These are phyloP conservation scores for Alternaria rosae DNA, from an alignment of 2,329 filamentous ascomycete genomes.

Conservation along the genomic window DNA sequence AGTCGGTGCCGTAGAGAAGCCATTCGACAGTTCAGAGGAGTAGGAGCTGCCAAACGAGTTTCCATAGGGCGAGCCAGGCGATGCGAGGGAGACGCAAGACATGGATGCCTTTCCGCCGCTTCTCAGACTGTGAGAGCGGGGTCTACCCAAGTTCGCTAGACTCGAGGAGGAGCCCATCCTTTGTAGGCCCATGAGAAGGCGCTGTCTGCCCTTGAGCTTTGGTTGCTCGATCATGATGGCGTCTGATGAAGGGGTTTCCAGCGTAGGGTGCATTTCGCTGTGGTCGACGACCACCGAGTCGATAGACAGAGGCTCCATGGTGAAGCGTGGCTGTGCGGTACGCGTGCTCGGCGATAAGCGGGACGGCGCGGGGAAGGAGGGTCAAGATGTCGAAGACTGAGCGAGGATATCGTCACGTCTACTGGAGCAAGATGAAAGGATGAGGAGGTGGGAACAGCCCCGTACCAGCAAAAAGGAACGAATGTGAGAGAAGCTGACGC, in stretches of 20 bases:
- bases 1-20: conserved; percentile 63
- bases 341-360: conserved; percentile 10
- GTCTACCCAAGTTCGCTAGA: conserved; percentile 68
- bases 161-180: conserved; percentile 84
- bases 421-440: conserved; percentile 13
- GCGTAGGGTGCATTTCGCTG: conserved; percentile 23
- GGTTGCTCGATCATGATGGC: conserved; percentile 46
- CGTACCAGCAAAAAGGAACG: conserved; percentile 8
- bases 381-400: conserved; percentile 3
- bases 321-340: conserved; percentile 13
- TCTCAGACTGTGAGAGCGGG: conserved; percentile 72
- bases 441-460: conserved; percentile 2
- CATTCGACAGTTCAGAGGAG: conserved; percentile 64
- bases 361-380: conserved; percentile 21
- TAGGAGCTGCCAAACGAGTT: conserved; percentile 63
- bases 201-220: conserved; percentile 73
- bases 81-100: conserved; percentile 69
- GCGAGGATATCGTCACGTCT: conserved; percentile 1
- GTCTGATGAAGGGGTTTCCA: conserved; percentile 31
- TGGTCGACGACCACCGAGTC: conserved; percentile 48
- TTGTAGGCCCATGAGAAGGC: conserved; percentile 76
- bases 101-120: conserved; percentile 68
- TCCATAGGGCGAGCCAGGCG: conserved; percentile 58
- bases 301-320: conserved; percentile 49
- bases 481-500: conserved; percentile 15